A percentile compares a stretch with the other conserved stretches of the same genome.
Evolutionary conservation across 208 protist species (phyloP).

Genomic region (Leishmania guyanensis): DNA sequence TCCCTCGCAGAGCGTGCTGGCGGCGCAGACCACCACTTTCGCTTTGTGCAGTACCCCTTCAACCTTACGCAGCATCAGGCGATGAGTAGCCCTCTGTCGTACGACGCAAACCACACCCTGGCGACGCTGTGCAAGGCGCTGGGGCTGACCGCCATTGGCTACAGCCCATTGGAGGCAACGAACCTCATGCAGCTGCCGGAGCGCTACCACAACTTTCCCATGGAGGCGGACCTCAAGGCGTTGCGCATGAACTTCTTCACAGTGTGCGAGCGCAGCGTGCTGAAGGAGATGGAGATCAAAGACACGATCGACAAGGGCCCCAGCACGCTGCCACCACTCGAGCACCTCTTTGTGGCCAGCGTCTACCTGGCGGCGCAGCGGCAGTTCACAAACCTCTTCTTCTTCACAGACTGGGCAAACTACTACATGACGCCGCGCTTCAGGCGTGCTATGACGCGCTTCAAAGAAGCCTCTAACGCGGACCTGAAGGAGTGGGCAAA

Average conservation of each 20-base stretch:
- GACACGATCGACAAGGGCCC: slow-evolving; percentile 83
- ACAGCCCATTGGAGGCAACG: slow-evolving; percentile 83
- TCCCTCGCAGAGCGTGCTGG: slow-evolving; percentile 61
- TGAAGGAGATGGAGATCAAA: slow-evolving; percentile 92
- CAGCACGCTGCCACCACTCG: slow-evolving; percentile 67
- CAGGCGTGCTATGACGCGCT: slow-evolving; percentile 66
- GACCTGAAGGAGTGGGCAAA: slow-evolving; percentile 90
- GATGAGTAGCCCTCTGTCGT: slow-evolving; percentile 71
- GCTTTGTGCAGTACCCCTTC: slow-evolving; percentile 89
- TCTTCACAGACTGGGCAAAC: slow-evolving; percentile 73
- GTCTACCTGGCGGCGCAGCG: slow-evolving; percentile 79
- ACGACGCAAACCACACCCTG: slow-evolving; percentile 85
- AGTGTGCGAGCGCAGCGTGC: slow-evolving; percentile 71
- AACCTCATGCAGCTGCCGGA: slow-evolving; percentile 86
- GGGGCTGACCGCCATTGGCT: slow-evolving; percentile 74
- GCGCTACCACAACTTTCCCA: slow-evolving; percentile 91
- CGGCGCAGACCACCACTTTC: slow-evolving; percentile 75
- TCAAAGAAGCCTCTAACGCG: slow-evolving; percentile 81
- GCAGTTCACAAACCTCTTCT: slow-evolving; percentile 87
- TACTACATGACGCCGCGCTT: slow-evolving; percentile 81
- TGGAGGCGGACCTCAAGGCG: slow-evolving; percentile 78
- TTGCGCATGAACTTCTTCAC: slow-evolving; percentile 91
- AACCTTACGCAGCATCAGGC: slow-evolving; percentile 86
- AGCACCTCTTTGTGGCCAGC: slow-evolving; percentile 83
- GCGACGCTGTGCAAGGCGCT: slow-evolving; percentile 62